Percentiles rank a stretch among this genome's conserved stretches.
Conservation (phyloP, 2,329 filamentous ascomycete species). For the Dactylonectria macrodidyma region DNA sequence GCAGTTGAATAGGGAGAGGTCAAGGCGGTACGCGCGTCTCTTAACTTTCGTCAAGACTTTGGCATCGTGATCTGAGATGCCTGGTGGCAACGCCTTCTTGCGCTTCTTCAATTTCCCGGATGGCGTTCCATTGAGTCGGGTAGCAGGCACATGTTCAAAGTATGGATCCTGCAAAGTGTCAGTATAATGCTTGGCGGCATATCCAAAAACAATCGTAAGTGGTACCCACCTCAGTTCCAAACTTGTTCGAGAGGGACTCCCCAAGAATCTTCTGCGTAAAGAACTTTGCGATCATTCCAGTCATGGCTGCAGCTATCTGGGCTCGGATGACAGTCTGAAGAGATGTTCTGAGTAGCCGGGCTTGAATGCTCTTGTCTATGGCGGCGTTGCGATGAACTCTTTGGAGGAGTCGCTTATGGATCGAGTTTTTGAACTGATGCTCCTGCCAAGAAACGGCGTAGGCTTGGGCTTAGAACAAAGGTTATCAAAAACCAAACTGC, state of each 20-base stretch:
- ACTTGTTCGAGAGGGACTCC: slow-evolving; percentile 71
- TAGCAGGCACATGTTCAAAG: slow-evolving; percentile 86
- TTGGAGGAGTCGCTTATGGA: slow-evolving; percentile 44
- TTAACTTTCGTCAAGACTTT: slow-evolving; percentile 89
- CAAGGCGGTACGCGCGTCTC: slow-evolving; percentile 86
- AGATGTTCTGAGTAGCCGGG: neutral
- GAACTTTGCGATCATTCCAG: slow-evolving; percentile 66
- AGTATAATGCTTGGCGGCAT: slow-evolving; percentile 39
- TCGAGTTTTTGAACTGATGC: slow-evolving; percentile 30
- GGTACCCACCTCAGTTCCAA: slow-evolving; percentile 66
- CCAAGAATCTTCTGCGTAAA: slow-evolving; percentile 71
- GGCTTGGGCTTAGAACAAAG: slow-evolving; percentile 32
- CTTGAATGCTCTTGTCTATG: slow-evolving; percentile 16
- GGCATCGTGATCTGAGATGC: slow-evolving; percentile 86
- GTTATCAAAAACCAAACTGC: slow-evolving; percentile 16
- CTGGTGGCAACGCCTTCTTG: slow-evolving; percentile 87
- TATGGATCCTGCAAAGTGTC: slow-evolving; percentile 81
- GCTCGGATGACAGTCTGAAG: neutral
- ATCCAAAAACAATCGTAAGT: neutral
- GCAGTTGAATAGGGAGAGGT: slow-evolving; percentile 87
- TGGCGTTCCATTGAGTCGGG: slow-evolving; percentile 75
- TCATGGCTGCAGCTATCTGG: slow-evolving; percentile 58
- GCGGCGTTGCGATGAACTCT: slow-evolving; percentile 17
- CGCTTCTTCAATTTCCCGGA: slow-evolving; percentile 83
- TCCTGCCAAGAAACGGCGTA: slow-evolving; percentile 46